Conservation (phyloP, 129 eudicot species). For the Flaveria bidentis region DNA sequence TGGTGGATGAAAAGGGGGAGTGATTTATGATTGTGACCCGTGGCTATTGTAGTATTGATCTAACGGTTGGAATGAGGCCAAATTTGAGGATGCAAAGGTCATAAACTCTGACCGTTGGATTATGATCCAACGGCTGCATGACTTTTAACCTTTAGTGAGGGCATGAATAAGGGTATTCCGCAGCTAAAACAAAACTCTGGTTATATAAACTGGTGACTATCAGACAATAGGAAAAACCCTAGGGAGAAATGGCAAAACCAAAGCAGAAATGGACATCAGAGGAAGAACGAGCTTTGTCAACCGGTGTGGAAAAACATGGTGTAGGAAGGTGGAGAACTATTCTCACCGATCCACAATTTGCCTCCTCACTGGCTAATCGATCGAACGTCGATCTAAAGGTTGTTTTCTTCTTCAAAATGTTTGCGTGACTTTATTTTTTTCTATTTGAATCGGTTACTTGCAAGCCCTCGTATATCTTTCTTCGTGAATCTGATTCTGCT, state of each 20-base stretch:
- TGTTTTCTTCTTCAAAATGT: conserved; percentile 2
- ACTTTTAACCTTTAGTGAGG: not conserved
- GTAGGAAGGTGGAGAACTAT: conserved; percentile 41
- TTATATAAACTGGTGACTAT: not conserved
- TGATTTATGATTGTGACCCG: no score
- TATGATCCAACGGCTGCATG: conserved; percentile 11
- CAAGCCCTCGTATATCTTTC: not conserved
- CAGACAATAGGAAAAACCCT: not conserved
- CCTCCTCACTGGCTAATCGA: conserved; percentile 28
- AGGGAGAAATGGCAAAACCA: conserved; percentile 3
- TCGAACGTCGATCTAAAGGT: conserved; percentile 44
- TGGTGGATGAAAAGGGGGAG: no score
- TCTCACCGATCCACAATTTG: conserved; percentile 31
- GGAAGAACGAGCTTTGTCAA: conserved; percentile 39
- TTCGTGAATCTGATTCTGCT: not conserved
- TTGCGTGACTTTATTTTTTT: not conserved
- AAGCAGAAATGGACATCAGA: conserved; percentile 36
- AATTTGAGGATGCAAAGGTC: no score
- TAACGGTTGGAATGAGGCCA: no score
- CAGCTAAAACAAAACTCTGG: not conserved
- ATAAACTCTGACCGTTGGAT: no score
- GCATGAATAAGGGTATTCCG: not conserved
- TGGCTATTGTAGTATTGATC: no score
- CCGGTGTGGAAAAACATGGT: conserved; percentile 42
- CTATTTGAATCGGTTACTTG: not conserved